A percentile compares a stretch with the other conserved stretches of the same genome.
Conservation (phyloP, 805 yeast species). For the Saccharomycopsis microspora region DNA sequence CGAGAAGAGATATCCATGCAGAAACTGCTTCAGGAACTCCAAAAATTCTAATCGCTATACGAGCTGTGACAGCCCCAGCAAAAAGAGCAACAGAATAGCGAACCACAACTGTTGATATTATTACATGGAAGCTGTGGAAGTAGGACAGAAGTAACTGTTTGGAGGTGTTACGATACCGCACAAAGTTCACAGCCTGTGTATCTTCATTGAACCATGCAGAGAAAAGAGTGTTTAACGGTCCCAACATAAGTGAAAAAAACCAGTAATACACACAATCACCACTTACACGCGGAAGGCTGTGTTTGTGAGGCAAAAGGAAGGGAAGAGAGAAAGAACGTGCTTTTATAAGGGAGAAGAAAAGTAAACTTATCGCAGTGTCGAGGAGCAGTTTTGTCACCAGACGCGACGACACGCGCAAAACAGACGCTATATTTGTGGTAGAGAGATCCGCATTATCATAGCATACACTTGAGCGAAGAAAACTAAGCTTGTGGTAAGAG, state of each 20-base stretch:
- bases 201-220: conserved; percentile 7
- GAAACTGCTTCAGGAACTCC: neutral
- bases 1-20: neutral
- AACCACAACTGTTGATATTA: neutral
- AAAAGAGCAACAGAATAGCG: neutral
- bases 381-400: no score
- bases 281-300: conserved; percentile 11
- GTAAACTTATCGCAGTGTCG: no score
- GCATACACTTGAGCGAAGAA: no score
- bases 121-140: neutral
- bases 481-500: no score
- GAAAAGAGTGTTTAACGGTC: neutral
- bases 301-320: neutral
- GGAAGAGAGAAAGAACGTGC: no score
- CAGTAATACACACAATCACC: conserved; percentile 7
- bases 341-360: no score
- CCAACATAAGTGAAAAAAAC: conserved; percentile 1
- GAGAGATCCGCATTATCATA: no score
- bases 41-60: no score
- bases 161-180: neutral
- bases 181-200: conserved; percentile 2
- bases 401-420: no score
- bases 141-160: neutral
- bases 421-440: no score
- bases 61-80: neutral